Evolutionary conservation across 495 filamentous ascomycete genomes (phyloP).

Genomic region (Penicillium crystallinum): DNA sequence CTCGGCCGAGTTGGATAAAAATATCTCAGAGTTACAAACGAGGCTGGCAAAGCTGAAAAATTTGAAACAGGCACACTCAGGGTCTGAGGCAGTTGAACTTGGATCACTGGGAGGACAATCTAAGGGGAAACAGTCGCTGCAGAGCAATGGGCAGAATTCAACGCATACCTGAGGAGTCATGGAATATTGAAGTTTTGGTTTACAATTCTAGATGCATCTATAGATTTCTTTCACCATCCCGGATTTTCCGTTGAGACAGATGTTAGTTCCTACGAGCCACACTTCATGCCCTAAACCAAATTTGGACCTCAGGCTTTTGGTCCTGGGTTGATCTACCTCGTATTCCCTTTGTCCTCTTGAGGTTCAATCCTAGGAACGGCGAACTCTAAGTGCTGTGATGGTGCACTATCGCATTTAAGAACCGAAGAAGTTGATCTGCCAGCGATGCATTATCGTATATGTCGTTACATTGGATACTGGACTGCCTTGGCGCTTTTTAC

Average conservation of each 20-base stretch:
- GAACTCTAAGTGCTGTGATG: background rate
- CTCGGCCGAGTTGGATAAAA: slow-evolving; percentile 19
- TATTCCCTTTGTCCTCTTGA: too few relatives aligned
- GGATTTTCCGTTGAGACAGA: too few relatives aligned
- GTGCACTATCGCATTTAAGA: background rate
- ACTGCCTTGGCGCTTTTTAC: background rate
- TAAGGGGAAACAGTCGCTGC: background rate
- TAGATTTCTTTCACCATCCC: too few relatives aligned
- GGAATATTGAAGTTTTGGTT: too few relatives aligned
- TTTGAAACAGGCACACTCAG: slow-evolving; percentile 6
- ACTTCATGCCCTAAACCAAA: too few relatives aligned
- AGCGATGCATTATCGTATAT: too few relatives aligned
- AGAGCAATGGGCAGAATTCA: background rate
- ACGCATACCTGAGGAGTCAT: background rate
- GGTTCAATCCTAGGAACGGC: too few relatives aligned
- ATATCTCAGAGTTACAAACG: slow-evolving; percentile 15
- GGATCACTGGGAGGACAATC: background rate
- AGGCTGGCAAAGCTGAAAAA: slow-evolving; percentile 15
- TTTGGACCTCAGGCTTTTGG: too few relatives aligned
- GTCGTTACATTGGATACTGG: background rate
- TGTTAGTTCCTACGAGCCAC: too few relatives aligned
- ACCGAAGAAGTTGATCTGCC: too few relatives aligned
- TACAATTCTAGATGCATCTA: too few relatives aligned
- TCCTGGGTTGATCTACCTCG: too few relatives aligned
- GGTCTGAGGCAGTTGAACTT: background rate